phyloP scores from a whole-genome alignment of 2,329 filamentous ascomycete genomes.

The Tolypocladium cylindrosporum region DNA sequence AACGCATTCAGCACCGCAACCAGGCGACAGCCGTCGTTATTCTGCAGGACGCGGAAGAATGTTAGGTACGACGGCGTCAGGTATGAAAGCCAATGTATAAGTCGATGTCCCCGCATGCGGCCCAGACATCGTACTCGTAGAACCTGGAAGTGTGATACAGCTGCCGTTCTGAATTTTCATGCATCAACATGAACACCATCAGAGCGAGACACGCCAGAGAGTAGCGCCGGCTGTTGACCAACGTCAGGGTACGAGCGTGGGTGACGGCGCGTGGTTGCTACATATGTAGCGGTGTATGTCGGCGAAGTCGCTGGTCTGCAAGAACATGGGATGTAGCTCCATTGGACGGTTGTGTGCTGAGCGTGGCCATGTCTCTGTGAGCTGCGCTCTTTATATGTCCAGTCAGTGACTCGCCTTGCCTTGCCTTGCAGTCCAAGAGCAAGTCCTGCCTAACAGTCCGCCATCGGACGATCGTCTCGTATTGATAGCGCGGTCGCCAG shows the following conservation, averaged over 20 bases:
- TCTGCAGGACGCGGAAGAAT: conserved; percentile 12
- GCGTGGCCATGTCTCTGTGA: neutral
- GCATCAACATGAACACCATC: conserved; percentile 2
- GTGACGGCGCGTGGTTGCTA: conserved; percentile 3
- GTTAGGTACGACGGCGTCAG: conserved; percentile 19
- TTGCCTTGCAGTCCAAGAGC: too few species aligned
- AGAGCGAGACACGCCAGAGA: neutral
- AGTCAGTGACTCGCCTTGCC: too few species aligned
- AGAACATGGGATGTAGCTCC: neutral
- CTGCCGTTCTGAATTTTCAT: conserved; percentile 1
- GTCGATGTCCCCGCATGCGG: conserved; percentile 12
- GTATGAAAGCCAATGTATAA: conserved; percentile 11
- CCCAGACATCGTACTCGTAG: conserved; percentile 20
- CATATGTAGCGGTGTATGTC: conserved; percentile 1
- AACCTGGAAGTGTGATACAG: conserved; percentile 18
- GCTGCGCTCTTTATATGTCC: too few species aligned
- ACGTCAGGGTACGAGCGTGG: neutral
- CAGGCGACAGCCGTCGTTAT: conserved; percentile 14
- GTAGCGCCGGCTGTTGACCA: conserved; percentile 4
- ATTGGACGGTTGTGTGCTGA: too few species aligned
- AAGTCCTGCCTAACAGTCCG: too few species aligned
- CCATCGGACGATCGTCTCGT: too few species aligned
- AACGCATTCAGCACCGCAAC: conserved; percentile 17
- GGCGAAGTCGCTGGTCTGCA: conserved; percentile 3
- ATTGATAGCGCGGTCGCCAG: neutral